Base-by-base conservation (phyloP, 192 early-diverging fungal species). In the Gigaspora rosea region DNA sequence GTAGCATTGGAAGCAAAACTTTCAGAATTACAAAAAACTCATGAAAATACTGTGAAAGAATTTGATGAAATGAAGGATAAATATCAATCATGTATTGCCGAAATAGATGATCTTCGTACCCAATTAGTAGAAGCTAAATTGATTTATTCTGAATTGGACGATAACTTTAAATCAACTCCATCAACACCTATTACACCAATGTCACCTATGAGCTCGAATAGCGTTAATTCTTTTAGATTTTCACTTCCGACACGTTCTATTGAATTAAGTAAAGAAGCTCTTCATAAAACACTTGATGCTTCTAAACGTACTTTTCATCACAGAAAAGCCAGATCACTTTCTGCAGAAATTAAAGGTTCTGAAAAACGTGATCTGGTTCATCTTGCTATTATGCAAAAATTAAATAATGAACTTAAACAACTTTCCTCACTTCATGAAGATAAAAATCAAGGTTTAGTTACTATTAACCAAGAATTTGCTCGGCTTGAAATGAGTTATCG, bases 391-490 rank as follows among this genome's bases (percentile, higher is more conserved):
- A 47, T 76, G 36, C 62, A 65, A 65, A 76, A 52, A 61, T 47
- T 76, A 33, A 10, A 65, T 20, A 65, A n/a, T 65, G 74, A 76
- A 33, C 49, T 76, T 41, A 63, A 76, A 65, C 74, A 76, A 76
- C 58, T 64, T 35, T 56, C 56, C 22, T 64, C 49, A 18, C 35
- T 76, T 16, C 74, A 65, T 65, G 74, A 76, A 8, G 74, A 76
- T 64, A 76, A 76, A 27, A 49, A 46, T 16, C 54, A 76, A 76
- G 74, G 74, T 12, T 59, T 76, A 15, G 62, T 51, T 27, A 56
- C 41, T 52, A 36, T 76, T 65, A 64, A 65, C 27, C 58, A 76
- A 76, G 74, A 76, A 65, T 65, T 76, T 32, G 62, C 74, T 20
- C 22, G 27, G 51, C 18, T 64, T 16, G 74, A 76, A 50, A 76